Base-by-base conservation (phyloP, 257 asterid species). In the Paulownia fortunei region DNA sequence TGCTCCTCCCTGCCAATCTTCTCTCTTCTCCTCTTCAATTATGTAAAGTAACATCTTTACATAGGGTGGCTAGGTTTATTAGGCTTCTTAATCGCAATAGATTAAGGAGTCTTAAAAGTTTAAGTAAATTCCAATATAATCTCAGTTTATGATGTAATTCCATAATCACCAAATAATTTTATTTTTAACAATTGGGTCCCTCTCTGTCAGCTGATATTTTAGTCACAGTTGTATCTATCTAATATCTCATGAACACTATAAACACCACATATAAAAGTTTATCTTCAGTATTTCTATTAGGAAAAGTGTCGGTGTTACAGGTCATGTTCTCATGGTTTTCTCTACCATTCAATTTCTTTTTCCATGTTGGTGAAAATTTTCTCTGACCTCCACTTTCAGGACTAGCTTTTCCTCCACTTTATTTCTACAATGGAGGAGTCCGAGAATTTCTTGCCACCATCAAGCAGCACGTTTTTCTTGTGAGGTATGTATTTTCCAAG, bases 391-490 rank as follows among this genome's bases (percentile, higher is more conserved):
- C 76, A 37, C 62, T 82, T 79, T 74, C 86, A 95, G 99, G 99
- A 73, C 89, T 95, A 71, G 99, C 99, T 78, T 89, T 86, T 82
- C 97, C 99, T 58, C 97, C 99, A 30, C 93, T 95, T 74, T 93
- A 95, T 88, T 95, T 95, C 84, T 95, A 93, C 74, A 96, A 90
- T 84, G 99, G 99, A 77, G 99, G 99, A 69, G 97, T 96, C 16
- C 79, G 90, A 66, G 99, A 96, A 83, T 96, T 96, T 84, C 91
- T 96, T 55, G 91, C 95, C 47, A 92, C 95, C 74, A 79, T 92
- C 83, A 96, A 92, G 89, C 98, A 89, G 72, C 95, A 93, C 47
- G 84, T 86, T 71, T 77, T 88, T 77, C 96, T 96, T 80, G 94
- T 86, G 79, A 93, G 98, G 99, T 96, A 76, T 81, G 75, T 73